These are phyloP conservation scores for Oryza rufipogon DNA, from an alignment of 176 grass and related monocot species.

Conservation along the genomic window DNA sequence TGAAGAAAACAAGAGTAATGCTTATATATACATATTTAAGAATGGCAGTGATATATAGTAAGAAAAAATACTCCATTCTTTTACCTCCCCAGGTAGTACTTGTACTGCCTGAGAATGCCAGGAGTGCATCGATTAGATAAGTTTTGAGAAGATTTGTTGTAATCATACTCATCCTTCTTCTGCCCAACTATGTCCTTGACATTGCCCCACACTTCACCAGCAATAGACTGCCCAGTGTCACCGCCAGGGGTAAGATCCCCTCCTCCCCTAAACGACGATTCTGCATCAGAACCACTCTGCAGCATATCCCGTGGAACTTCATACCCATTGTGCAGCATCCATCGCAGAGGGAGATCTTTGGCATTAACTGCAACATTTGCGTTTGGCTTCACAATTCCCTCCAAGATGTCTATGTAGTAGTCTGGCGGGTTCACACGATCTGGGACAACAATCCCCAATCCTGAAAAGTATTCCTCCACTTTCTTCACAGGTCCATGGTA, in stretches of 20 bases:
- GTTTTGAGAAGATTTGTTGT: slow-evolving; percentile 67
- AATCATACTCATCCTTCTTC: slow-evolving; percentile 77
- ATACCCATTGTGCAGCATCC: slow-evolving; percentile 88
- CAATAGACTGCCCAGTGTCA: slow-evolving; percentile 44
- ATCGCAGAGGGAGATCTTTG: slow-evolving; percentile 80
- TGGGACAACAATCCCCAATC: slow-evolving; percentile 68
- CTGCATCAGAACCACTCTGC: slow-evolving; percentile 53
- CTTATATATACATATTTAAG: neutral
- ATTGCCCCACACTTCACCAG: slow-evolving; percentile 75
- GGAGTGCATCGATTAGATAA: slow-evolving; percentile 76
- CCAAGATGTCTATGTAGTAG: slow-evolving; percentile 92
- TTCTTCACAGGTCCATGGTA: slow-evolving; percentile 85
- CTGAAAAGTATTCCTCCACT: slow-evolving; percentile 82
- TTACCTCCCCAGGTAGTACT: slow-evolving; percentile 85
- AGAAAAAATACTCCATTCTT: neutral
- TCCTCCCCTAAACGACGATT: slow-evolving; percentile 50
- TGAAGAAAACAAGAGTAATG: neutral
- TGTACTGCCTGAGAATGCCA: slow-evolving; percentile 67
- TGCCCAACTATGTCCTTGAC: slow-evolving; percentile 71
- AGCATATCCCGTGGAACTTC: slow-evolving; percentile 82
- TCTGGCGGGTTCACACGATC: slow-evolving; percentile 89
- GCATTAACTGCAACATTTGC: slow-evolving; percentile 44
- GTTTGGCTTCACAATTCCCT: slow-evolving; percentile 76
- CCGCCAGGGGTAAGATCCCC: slow-evolving; percentile 21
- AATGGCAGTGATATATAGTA: neutral